phyloP scores from a whole-genome alignment of 768 basidiomycete species.

The Pleurotus eryngii region DNA sequence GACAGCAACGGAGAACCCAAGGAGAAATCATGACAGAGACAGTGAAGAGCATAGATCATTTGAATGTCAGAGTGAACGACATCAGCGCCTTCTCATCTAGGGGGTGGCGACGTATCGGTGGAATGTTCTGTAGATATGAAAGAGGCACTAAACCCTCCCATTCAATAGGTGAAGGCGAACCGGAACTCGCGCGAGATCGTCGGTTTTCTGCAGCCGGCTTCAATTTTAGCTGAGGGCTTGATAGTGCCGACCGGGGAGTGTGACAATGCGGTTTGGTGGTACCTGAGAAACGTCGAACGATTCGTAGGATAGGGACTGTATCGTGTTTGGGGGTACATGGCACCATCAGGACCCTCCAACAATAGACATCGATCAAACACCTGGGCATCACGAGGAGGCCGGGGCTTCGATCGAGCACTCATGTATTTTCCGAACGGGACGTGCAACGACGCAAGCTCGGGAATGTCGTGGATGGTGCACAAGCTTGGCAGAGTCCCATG shows the following conservation, averaged over 20 bases:
- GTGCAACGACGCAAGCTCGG: conserved; percentile 45
- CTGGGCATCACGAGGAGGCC: conserved; percentile 21
- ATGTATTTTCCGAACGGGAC: conserved; percentile 62
- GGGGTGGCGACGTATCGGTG: conserved; percentile 64
- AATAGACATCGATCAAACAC: conserved; percentile 3
- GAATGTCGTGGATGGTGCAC: conserved; percentile 56
- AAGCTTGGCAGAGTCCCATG: conserved; percentile 56
- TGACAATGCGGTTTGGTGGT: not conserved
- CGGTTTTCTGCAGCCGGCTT: conserved; percentile 1
- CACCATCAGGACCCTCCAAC: not conserved
- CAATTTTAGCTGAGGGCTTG: not conserved
- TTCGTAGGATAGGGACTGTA: conserved; percentile 3
- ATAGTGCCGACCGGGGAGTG: not conserved
- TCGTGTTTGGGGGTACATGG: conserved; percentile 5
- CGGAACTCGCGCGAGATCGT: conserved; percentile 4
- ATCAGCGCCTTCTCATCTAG: conserved; percentile 70
- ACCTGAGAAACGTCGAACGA: not conserved
- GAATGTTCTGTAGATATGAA: conserved; percentile 55
- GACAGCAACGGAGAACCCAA: too few species aligned
- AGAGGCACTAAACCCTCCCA: conserved; percentile 53
- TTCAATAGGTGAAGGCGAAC: not conserved
- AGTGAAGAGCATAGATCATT: not conserved
- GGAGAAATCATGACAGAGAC: not conserved
- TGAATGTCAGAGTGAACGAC: conserved; percentile 36
- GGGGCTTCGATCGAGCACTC: conserved; percentile 55